phyloP scores from a whole-genome alignment of 2,329 filamentous ascomycete species.

The Apiospora marii region DNA sequence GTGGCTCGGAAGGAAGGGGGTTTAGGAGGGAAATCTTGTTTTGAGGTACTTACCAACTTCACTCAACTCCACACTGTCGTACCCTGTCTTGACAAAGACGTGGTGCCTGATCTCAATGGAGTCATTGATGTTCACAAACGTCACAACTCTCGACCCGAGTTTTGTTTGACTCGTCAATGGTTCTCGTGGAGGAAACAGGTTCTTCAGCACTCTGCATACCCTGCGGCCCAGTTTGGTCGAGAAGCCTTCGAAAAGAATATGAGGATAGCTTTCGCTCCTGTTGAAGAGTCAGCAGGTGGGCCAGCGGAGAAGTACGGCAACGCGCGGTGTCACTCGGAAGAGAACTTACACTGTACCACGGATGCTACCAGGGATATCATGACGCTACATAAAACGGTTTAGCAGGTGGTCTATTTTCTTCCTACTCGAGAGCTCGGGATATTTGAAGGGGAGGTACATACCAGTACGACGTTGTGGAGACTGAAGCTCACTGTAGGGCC shows the following conservation, averaged over 20 bases:
- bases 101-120: conserved; percentile 91
- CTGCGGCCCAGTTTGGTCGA: conserved; percentile 52
- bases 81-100: conserved; percentile 93
- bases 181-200: conserved; percentile 91
- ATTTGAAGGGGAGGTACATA: not conserved
- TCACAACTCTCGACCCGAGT: conserved; percentile 87
- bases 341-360: conserved; percentile 76
- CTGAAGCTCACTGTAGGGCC: conserved; percentile 86
- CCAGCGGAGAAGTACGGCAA: not conserved
- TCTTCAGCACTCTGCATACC: conserved; percentile 89
- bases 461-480: conserved; percentile 87
- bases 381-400: conserved; percentile 53
- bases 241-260: conserved; percentile 85
- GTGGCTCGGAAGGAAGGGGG: not conserved
- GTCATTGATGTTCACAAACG: conserved; percentile 92
- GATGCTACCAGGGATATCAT: conserved; percentile 89
- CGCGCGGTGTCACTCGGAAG: not conserved
- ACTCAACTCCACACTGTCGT: conserved; percentile 86
- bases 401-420: not conserved
- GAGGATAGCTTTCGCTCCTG: conserved; percentile 81
- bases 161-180: conserved; percentile 74
- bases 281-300: not conserved
- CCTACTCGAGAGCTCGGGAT: not conserved
- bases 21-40: not conserved
- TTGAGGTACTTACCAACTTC: conserved; percentile 69